Evolutionary conservation across 2,329 filamentous ascomycete species (phyloP).

Genomic region (Fusarium poae): DNA sequence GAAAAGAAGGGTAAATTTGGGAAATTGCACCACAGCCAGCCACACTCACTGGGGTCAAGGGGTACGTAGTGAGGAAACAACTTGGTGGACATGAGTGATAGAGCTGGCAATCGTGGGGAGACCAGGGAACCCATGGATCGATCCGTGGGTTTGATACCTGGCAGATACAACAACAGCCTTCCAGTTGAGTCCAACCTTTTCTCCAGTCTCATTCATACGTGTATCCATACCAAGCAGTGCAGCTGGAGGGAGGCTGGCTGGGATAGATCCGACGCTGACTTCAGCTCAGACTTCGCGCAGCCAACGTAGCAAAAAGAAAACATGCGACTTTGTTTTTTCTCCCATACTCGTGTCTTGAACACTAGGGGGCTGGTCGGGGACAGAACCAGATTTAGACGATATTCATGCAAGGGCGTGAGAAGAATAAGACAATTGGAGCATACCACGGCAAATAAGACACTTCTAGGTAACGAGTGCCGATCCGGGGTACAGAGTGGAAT

Average conservation of each 20-base stretch:
- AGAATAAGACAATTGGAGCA: conserved; percentile 45
- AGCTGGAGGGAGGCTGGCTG: conserved; percentile 16
- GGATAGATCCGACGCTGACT: conserved; percentile 36
- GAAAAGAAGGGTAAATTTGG: conserved; percentile 28
- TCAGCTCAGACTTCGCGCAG: conserved; percentile 33
- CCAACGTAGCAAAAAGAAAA: conserved; percentile 30
- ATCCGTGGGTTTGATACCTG: conserved; percentile 21
- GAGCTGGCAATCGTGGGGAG: conserved; percentile 43
- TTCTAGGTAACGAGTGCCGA: conserved; percentile 36
- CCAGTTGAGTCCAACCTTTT: conserved; percentile 7
- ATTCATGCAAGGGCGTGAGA: conserved; percentile 38
- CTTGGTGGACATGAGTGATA: conserved; percentile 17
- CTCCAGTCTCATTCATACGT: conserved; percentile 18
- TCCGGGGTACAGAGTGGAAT: conserved; percentile 42
- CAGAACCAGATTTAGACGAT: conserved; percentile 40
- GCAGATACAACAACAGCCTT: conserved; percentile 24
- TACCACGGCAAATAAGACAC: conserved; percentile 49
- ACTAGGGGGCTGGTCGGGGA: conserved; percentile 37
- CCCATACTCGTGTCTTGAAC: conserved; percentile 36
- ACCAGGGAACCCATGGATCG: conserved; percentile 38
- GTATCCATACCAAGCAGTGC: conserved; percentile 15
- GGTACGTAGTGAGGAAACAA: conserved; percentile 21
- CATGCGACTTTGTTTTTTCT: conserved; percentile 21
- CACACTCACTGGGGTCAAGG: conserved; percentile 27
- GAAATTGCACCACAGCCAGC: conserved; percentile 48